Conservation (phyloP, 2,329 filamentous ascomycete genomes). For the Penicillium aurantiogriseum region DNA sequence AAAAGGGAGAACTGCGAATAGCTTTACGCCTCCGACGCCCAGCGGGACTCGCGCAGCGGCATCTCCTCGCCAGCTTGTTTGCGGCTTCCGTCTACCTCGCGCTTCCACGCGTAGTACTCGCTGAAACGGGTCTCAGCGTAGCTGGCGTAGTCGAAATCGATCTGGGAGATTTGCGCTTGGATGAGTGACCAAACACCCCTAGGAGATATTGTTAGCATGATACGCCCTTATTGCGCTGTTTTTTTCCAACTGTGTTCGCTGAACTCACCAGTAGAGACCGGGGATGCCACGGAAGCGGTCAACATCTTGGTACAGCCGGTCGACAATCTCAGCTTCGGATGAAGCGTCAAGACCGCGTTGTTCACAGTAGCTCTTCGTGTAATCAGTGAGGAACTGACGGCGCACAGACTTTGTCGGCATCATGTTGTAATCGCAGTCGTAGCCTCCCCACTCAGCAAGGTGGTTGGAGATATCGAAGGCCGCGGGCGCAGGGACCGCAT, state of each 20-base stretch:
- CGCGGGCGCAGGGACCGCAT: conserved; percentile 87
- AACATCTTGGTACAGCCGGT: conserved; percentile 73
- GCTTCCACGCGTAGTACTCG: conserved; percentile 93
- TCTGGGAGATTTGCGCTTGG: conserved; percentile 88
- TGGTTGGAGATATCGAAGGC: conserved; percentile 98
- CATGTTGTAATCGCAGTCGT: conserved; percentile 85
- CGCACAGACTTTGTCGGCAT: conserved; percentile 77
- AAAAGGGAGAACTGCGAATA: background rate
- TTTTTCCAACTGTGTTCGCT: background rate
- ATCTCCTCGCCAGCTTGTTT: conserved; percentile 55
- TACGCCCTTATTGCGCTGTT: too few relatives aligned
- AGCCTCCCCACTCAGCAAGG: conserved; percentile 97
- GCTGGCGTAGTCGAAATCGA: conserved; percentile 92
- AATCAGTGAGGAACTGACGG: conserved; percentile 77
- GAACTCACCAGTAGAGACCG: conserved; percentile 67
- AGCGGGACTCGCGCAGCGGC: conserved; percentile 74
- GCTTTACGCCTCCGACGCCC: conserved; percentile 59
- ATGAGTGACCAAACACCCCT: conserved; percentile 97
- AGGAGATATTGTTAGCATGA: conserved; percentile 26
- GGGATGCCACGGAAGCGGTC: conserved; percentile 85
- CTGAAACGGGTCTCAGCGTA: conserved; percentile 84
- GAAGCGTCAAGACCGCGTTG: conserved; percentile 40
- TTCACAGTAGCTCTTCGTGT: conserved; percentile 71
- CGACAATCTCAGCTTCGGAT: conserved; percentile 61
- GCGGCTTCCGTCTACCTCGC: conserved; percentile 65